Conservation (phyloP, 352 stramenopile species). For the Phytophthora europaea region DNA sequence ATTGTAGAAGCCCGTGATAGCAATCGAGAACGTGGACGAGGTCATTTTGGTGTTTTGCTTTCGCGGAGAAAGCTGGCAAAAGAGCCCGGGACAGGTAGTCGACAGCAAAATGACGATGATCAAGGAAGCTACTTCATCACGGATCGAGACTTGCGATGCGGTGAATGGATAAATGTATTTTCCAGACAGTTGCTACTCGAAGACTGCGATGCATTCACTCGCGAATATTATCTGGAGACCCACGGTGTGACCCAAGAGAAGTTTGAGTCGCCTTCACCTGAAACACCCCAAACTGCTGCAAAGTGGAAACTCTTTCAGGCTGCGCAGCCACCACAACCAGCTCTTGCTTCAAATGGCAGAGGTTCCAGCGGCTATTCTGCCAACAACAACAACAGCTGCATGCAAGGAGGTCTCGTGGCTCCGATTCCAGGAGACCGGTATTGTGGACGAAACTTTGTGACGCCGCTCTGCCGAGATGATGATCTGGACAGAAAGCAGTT, state of each 20-base stretch:
- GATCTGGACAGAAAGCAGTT: slow-evolving; percentile 74
- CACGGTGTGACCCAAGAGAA: slow-evolving; percentile 87
- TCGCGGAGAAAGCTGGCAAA: slow-evolving; percentile 74
- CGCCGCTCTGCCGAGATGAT: slow-evolving; percentile 46
- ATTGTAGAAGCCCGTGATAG: slow-evolving; percentile 80
- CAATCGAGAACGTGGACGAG: slow-evolving; percentile 57
- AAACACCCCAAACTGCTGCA: slow-evolving; percentile 13
- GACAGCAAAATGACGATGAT: slow-evolving; percentile 31
- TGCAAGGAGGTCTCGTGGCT: slow-evolving; percentile 39
- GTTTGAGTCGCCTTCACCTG: slow-evolving; percentile 32
- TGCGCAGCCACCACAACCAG: slow-evolving; percentile 5
- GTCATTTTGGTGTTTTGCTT: slow-evolving; percentile 86
- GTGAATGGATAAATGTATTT: slow-evolving; percentile 86
- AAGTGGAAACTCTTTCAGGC: slow-evolving; percentile 77
- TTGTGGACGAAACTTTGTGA: slow-evolving; percentile 17
- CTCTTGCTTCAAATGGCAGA: slow-evolving; percentile 27
- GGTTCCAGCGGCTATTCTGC: slow-evolving; percentile 36
- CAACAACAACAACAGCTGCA: slow-evolving; percentile 46
- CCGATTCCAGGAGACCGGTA: slow-evolving; percentile 32
- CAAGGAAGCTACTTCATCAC: slow-evolving; percentile 50
- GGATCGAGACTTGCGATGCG: slow-evolving; percentile 84
- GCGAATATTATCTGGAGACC: slow-evolving; percentile 87
- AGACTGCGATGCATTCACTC: slow-evolving; percentile 93
- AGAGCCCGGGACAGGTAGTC: slow-evolving; percentile 32
- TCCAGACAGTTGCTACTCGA: slow-evolving; percentile 90